Percentiles rank a stretch among this genome's conserved stretches.
Conservation (phyloP, 2,329 filamentous ascomycete genomes). For the Exserohilum turcica region DNA sequence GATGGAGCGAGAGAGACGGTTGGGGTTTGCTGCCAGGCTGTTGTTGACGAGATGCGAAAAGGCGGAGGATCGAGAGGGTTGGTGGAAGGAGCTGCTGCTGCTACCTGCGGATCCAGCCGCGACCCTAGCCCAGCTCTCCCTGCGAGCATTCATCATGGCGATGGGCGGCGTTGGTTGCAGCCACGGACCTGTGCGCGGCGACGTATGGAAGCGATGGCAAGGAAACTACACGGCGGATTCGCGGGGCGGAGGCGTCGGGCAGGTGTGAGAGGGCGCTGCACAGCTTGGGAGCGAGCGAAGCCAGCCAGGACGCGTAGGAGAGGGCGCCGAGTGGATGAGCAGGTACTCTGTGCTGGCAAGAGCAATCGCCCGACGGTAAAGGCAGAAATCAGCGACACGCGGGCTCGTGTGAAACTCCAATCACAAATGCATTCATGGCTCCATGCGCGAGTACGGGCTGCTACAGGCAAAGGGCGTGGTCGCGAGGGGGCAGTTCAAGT, state of each 20-base stretch:
- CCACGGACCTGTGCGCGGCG: conserved; percentile 51
- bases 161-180: conserved; percentile 6
- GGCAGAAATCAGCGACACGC: conserved; percentile 38
- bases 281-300: conserved; percentile 9
- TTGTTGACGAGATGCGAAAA: conserved; percentile 64
- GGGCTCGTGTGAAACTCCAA: conserved; percentile 22
- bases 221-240: not conserved
- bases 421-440: conserved; percentile 40
- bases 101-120: conserved; percentile 57
- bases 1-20: conserved; percentile 48
- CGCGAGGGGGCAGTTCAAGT: conserved; percentile 10
- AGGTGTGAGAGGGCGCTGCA: not conserved
- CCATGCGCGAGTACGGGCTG: conserved; percentile 6
- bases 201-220: conserved; percentile 7
- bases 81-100: conserved; percentile 40
- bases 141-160: conserved; percentile 19
- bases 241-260: conserved; percentile 31
- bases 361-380: conserved; percentile 9
- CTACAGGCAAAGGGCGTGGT: conserved; percentile 8
- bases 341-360: conserved; percentile 22
- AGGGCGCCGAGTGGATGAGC: conserved; percentile 19
- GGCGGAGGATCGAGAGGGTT: conserved; percentile 48
- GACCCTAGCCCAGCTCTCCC: conserved; percentile 62
- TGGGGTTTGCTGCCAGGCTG: conserved; percentile 35
- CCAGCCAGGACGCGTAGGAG: conserved; percentile 14